Evolutionary conservation across 202 grass and related monocot species (phyloP).

Genomic region (Panicum virgatum): DNA sequence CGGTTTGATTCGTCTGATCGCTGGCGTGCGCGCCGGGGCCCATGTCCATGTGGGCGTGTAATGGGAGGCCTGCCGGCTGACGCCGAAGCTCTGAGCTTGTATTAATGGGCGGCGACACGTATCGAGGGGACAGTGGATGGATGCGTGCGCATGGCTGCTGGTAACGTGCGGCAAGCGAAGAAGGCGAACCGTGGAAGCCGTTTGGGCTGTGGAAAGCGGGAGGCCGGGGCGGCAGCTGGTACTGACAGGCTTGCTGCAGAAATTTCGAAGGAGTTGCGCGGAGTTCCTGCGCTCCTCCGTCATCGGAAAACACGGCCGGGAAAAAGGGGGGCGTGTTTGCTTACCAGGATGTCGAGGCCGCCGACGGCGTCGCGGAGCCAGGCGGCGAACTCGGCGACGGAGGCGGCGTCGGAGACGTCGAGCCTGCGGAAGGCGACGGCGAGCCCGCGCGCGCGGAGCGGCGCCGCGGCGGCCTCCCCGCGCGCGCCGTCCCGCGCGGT

Average conservation of each 20-base stretch:
- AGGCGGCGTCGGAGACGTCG: slow-evolving; percentile 68
- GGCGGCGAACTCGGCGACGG: slow-evolving; percentile 58
- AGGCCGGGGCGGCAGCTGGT: background rate
- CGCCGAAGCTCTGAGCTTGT: background rate
- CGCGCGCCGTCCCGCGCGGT: slow-evolving; percentile 66
- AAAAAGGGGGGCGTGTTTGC: no score
- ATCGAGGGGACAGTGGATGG: background rate
- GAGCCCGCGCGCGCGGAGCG: slow-evolving; percentile 37
- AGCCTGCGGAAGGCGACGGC: slow-evolving; percentile 56
- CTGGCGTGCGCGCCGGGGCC: background rate
- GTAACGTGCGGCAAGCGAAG: background rate
- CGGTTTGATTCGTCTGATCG: slow-evolving; percentile 18
- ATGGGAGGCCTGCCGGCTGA: background rate
- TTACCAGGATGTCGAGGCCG: slow-evolving; percentile 85
- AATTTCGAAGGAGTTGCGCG: background rate
- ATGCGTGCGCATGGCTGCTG: background rate
- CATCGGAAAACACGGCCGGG: background rate
- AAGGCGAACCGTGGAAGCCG: background rate
- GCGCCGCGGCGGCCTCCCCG: slow-evolving; percentile 68
- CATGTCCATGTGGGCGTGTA: background rate
- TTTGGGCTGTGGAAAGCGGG: background rate
- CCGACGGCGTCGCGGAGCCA: slow-evolving; percentile 62
- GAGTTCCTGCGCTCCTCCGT: background rate
- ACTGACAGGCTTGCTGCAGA: background rate
- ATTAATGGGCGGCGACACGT: background rate